Evolutionary conservation across 805 yeast species (phyloP).

Genomic region (Saturnispora diversa): DNA sequence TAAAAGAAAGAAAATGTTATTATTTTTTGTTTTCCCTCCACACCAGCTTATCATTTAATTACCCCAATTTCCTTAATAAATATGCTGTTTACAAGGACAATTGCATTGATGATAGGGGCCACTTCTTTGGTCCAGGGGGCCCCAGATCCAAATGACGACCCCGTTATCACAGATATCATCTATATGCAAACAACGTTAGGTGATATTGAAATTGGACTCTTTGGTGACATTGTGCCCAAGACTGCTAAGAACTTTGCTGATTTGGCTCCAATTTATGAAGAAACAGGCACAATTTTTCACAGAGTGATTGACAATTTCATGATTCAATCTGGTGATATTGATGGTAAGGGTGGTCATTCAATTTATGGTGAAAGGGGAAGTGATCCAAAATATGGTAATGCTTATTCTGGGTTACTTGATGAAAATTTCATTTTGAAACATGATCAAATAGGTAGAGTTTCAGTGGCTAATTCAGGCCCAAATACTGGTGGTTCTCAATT

Average conservation of each 20-base stretch:
- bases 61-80: too few species aligned
- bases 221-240: constrained; percentile 57
- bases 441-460: constrained; percentile 39
- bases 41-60: too few species aligned
- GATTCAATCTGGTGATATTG: constrained; percentile 85
- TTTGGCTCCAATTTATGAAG: constrained; percentile 46
- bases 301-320: constrained; percentile 64
- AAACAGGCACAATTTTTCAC: constrained; percentile 50
- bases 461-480: constrained; percentile 46
- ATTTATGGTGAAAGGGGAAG: constrained; percentile 36
- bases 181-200: constrained; percentile 34
- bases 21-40: too few species aligned
- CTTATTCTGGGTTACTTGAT: constrained; percentile 47
- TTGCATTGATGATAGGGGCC: too few species aligned
- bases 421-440: constrained; percentile 53
- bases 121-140: too few species aligned
- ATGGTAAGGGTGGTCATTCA: constrained; percentile 73
- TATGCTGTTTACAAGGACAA: too few species aligned
- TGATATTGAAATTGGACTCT: constrained; percentile 48
- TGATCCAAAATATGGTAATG: constrained; percentile 36
- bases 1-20: too few species aligned
- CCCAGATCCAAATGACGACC: constrained; percentile 30
- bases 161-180: constrained; percentile 41
- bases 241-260: constrained; percentile 54
- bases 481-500: constrained; percentile 63